A percentile compares a stretch with the other conserved stretches of the same genome.
phyloP scores from a whole-genome alignment of 139 green algal genomes.

The Micromonas commoda region DNA sequence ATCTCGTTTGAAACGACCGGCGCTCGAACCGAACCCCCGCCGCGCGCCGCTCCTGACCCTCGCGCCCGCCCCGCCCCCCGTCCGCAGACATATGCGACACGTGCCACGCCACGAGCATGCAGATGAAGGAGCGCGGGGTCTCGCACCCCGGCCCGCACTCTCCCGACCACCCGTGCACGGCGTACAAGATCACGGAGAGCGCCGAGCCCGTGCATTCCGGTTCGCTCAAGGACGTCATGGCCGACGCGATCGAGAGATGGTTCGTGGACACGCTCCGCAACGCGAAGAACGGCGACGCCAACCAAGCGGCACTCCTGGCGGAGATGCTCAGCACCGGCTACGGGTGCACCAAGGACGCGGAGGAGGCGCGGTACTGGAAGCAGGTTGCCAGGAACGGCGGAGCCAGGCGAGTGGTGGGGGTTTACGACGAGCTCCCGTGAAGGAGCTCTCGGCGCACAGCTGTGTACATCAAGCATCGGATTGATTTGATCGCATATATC shows the following conservation, averaged over 20 bases:
- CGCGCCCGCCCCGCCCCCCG: no score
- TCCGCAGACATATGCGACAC: conserved; percentile 8
- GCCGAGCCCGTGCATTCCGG: background rate
- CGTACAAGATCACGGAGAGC: background rate
- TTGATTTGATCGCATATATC: conserved; percentile 1
- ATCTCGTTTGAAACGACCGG: no score
- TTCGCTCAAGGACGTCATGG: background rate
- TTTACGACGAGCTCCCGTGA: conserved; percentile 14
- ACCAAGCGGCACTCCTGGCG: background rate
- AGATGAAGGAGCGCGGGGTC: background rate
- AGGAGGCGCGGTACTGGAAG: conserved; percentile 22
- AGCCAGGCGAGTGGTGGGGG: background rate
- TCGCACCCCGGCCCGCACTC: background rate
- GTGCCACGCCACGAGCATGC: conserved; percentile 12
- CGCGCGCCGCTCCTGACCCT: no score
- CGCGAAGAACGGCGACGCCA: conserved; percentile 15
- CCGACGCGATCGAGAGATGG: conserved; percentile 2
- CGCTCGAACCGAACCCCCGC: no score
- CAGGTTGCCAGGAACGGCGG: background rate
- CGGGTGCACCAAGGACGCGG: conserved; percentile 8
- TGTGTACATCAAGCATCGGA: background rate
- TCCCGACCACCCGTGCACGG: background rate
- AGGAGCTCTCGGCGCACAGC: background rate
- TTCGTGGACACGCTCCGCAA: background rate
- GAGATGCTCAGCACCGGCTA: conserved; percentile 15